Evolutionary conservation across 208 protist genomes (phyloP), one percentile per base, ranked within the genome.

Genomic region (Crithidia bombi): DNA sequence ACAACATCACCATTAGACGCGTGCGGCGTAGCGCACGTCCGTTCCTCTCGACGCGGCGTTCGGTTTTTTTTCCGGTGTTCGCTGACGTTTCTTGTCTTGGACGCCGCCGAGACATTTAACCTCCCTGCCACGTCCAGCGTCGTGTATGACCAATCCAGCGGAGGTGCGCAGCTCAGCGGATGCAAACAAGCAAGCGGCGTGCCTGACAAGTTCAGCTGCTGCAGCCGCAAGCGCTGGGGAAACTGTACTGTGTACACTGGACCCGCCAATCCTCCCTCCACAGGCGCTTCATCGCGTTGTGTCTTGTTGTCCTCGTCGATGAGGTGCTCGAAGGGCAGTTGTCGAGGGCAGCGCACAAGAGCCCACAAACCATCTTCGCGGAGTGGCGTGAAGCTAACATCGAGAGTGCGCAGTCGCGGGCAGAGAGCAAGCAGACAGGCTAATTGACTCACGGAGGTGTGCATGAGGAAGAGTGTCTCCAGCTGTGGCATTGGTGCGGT

Each of bases 311-410:
- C n/a, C n/a, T n/a, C n/a, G n/a, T n/a, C n/a, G n/a, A n/a, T n/a
- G n/a, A n/a, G n/a, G n/a, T n/a, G n/a, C n/a, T n/a, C n/a, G n/a
- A n/a, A n/a, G 4, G 62, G 64, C 7, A 56, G 38, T 28, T 32
- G 25, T 0, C 32, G 36, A 5, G 50, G 32, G 46, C 56, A 55
- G 12, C 35, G 19, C 23, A 62, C 65, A 33, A 28, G 32, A 9
- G 54, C 61, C 58, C 59, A 75, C 44, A 75, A n/a, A 21, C 69
- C 58, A 0, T 30, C 46, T 21, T 63, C 63, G 2, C 50, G 55
- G 3, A 68, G 38, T 6, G 55, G 47, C 3, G 61, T 75, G 52
- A 67, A 75, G 61, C 69, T 68, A 26, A 50, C 61, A 52, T 75
- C 69, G 17, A 75, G 41, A 17, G 17, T 23, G 25, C 61, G 58